Evolutionary conservation across 1,139 yeast genomes (phyloP).

Genomic region (Pichiaceae sp.): DNA sequence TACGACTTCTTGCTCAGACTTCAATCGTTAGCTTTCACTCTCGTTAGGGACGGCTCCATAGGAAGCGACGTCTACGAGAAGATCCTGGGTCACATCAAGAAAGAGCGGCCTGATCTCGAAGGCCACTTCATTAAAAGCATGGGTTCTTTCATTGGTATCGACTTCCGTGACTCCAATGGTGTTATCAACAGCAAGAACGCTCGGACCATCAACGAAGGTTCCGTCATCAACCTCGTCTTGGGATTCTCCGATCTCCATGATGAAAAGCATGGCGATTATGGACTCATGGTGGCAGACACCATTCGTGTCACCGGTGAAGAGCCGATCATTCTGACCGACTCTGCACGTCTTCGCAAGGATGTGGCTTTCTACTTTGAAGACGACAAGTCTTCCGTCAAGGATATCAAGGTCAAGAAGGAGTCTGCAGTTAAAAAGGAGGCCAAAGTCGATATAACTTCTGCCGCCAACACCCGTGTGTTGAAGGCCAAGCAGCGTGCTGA

Average conservation of each 20-base stretch:
- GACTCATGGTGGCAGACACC: constrained; percentile 78
- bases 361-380: constrained; percentile 82
- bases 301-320: constrained; percentile 57
- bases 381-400: constrained; percentile 29
- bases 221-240: constrained; percentile 66
- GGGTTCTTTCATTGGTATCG: constrained; percentile 90
- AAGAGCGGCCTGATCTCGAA: constrained; percentile 56
- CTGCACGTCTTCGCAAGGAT: constrained; percentile 65
- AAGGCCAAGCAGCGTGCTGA: constrained; percentile 80
- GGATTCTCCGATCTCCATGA: constrained; percentile 64
- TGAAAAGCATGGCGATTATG: constrained; percentile 48
- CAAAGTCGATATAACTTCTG: constrained; percentile 22
- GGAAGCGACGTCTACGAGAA: constrained; percentile 63
- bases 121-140: constrained; percentile 66
- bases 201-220: constrained; percentile 59
- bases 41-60: constrained; percentile 59
- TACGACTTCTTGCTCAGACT: constrained; percentile 69
- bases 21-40: constrained; percentile 51
- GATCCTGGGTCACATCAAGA: constrained; percentile 49
- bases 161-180: constrained; percentile 75
- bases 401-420: constrained; percentile 7
- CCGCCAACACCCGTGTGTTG: constrained; percentile 47
- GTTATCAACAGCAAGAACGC: constrained; percentile 70
- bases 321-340: constrained; percentile 63
- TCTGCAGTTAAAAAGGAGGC: constrained; percentile 25